A percentile compares a stretch with the other conserved stretches of the same genome.
These are phyloP conservation scores for Coniochaeta pulveracea DNA, from an alignment of 2,329 filamentous ascomycete species.

Conservation along the genomic window DNA sequence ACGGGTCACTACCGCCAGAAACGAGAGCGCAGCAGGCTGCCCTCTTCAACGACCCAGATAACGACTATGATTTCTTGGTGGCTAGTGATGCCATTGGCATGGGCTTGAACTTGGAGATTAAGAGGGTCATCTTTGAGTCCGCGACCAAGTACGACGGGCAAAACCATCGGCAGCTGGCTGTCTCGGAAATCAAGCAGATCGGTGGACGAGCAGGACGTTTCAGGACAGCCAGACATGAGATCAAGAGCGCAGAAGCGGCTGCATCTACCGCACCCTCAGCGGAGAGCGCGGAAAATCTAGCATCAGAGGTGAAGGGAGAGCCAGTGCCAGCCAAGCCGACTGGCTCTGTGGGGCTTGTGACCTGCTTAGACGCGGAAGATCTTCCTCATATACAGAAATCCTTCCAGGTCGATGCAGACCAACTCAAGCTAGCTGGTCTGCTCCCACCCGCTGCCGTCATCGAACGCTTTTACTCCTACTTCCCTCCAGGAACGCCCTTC, in stretches of 20 bases:
- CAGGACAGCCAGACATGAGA: slow-evolving; percentile 54
- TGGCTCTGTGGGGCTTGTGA: slow-evolving; percentile 56
- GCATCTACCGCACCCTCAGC: slow-evolving; percentile 2
- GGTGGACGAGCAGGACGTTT: slow-evolving; percentile 85
- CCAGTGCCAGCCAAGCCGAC: slow-evolving; percentile 11
- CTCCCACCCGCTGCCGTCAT: slow-evolving; percentile 60
- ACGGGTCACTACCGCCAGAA: slow-evolving; percentile 84
- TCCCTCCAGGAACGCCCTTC: slow-evolving; percentile 70
- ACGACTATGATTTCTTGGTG: slow-evolving; percentile 89
- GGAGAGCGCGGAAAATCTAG: slow-evolving; percentile 3
- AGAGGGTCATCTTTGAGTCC: slow-evolving; percentile 78
- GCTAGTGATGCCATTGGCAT: slow-evolving; percentile 85
- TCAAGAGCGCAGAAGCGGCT: slow-evolving; percentile 12
- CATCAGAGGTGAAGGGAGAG: slow-evolving; percentile 8
- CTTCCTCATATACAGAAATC: slow-evolving; percentile 48
- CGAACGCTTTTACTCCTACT: slow-evolving; percentile 69
- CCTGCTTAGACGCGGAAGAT: slow-evolving; percentile 63
- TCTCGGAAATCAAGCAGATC: slow-evolving; percentile 88
- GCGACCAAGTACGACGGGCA: slow-evolving; percentile 60
- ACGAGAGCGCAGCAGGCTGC: slow-evolving; percentile 84
- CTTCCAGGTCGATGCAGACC: slow-evolving; percentile 51
- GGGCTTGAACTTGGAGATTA: slow-evolving; percentile 89
- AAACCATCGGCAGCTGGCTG: slow-evolving; percentile 43
- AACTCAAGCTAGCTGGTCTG: slow-evolving; percentile 61
- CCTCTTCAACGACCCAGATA: slow-evolving; percentile 89